Evolutionary conservation across 1,284 basidiomycete genomes (phyloP).

Genomic region (Sanghuangporus baumii): DNA sequence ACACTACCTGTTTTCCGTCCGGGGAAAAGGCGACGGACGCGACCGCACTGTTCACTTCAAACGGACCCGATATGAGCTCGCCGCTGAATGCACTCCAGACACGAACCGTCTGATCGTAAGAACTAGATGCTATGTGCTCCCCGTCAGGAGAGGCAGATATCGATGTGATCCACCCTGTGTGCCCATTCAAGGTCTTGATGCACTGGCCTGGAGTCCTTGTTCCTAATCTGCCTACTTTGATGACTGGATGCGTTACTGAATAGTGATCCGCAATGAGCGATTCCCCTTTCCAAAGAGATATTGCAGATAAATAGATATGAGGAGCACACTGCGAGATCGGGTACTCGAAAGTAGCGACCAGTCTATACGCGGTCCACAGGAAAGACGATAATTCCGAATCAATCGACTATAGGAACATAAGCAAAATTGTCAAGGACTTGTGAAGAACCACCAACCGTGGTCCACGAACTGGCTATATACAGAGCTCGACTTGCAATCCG

Average conservation of each 20-base stretch:
- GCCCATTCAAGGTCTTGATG: not conserved
- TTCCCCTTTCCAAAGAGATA: not conserved
- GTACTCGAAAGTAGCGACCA: not conserved
- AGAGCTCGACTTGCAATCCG: not conserved
- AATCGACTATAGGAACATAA: not conserved
- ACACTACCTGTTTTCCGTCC: not conserved
- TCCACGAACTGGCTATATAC: not conserved
- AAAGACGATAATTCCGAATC: not conserved
- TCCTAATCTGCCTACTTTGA: not conserved
- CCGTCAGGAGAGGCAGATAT: constrained; percentile 19
- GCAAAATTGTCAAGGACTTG: not conserved
- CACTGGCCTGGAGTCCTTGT: not conserved
- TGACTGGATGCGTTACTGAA: not conserved
- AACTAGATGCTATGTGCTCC: constrained; percentile 54
- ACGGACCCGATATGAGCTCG: not conserved
- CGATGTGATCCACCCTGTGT: not conserved
- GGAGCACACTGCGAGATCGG: not conserved
- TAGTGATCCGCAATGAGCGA: not conserved
- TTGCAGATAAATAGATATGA: not conserved
- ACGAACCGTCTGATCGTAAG: constrained; percentile 34
- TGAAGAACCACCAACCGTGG: not conserved
- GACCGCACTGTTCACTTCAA: not conserved
- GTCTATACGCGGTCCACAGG: not conserved
- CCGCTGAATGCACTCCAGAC: constrained; percentile 2
- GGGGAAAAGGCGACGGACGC: not conserved